A percentile compares a stretch with the other conserved stretches of the same genome.
Evolutionary conservation across 2,329 filamentous ascomycete genomes (phyloP).

Genomic region (Aspergillus ustus): DNA sequence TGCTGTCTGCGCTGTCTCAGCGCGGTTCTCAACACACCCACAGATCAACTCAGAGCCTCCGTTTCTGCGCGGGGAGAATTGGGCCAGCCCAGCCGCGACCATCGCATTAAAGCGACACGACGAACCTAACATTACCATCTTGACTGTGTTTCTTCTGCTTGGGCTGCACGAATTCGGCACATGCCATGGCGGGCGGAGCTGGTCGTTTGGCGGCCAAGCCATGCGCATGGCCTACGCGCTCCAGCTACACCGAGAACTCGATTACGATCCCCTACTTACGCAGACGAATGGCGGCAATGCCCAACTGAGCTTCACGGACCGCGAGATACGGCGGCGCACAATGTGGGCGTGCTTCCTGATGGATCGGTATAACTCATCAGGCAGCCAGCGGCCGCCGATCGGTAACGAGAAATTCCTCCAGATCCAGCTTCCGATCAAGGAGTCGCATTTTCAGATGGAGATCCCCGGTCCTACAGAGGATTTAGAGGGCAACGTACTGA

Average conservation of each 20-base stretch:
- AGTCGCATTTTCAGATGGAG: slow-evolving; percentile 87
- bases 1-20: slow-evolving; percentile 94
- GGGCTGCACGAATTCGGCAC: slow-evolving; percentile 96
- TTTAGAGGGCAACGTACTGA: slow-evolving; percentile 71
- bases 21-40: slow-evolving; percentile 89
- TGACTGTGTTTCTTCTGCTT: slow-evolving; percentile 86
- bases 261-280: slow-evolving; percentile 73
- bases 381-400: slow-evolving; percentile 88
- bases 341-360: slow-evolving; percentile 99
- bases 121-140: slow-evolving; percentile 91
- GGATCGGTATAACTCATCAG: slow-evolving; percentile 97
- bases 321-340: slow-evolving; percentile 86
- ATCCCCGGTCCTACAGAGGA: slow-evolving; percentile 87
- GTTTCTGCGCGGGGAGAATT: slow-evolving; percentile 87
- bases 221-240: slow-evolving; percentile 96
- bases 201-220: slow-evolving; percentile 93
- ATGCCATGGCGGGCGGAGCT: slow-evolving; percentile 92
- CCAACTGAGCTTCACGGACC: slow-evolving; percentile 84
- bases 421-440: slow-evolving; percentile 88
- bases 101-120: slow-evolving; percentile 89
- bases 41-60: slow-evolving; percentile 75
- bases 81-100: slow-evolving; percentile 83
- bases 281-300: slow-evolving; percentile 60
- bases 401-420: slow-evolving; percentile 87
- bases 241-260: slow-evolving; percentile 88